phyloP scores from a whole-genome alignment of 352 stramenopile genomes.

The Elongisporangium anandrum region DNA sequence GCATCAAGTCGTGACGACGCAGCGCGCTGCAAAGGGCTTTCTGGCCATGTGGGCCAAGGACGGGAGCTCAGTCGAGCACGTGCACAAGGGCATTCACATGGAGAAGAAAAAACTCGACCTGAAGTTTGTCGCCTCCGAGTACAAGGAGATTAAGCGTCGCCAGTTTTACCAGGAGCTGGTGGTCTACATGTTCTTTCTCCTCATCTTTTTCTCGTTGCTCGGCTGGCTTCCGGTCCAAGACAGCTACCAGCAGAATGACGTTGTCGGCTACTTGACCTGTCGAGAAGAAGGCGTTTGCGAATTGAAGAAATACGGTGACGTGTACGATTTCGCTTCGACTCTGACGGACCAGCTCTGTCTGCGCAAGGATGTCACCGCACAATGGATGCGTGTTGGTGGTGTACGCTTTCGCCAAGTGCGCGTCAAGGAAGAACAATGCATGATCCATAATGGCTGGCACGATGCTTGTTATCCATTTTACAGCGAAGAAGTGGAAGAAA shows the following conservation, averaged over 20 bases:
- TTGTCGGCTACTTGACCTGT: slow-evolving; percentile 72
- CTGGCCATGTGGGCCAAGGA: slow-evolving; percentile 71
- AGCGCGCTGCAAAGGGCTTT: slow-evolving; percentile 67
- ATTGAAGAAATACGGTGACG: slow-evolving; percentile 68
- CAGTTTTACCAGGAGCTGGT: slow-evolving; percentile 89
- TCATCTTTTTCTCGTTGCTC: slow-evolving; percentile 74
- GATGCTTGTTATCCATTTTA: slow-evolving; percentile 77
- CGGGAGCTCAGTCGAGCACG: slow-evolving; percentile 32
- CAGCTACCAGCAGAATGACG: slow-evolving; percentile 84
- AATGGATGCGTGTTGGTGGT: slow-evolving; percentile 75
- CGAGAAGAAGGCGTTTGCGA: slow-evolving; percentile 76
- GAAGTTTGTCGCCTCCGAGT: slow-evolving; percentile 65
- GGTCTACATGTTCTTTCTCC: slow-evolving; percentile 78
- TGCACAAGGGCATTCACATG: slow-evolving; percentile 86
- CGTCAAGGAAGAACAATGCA: slow-evolving; percentile 68
- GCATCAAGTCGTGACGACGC: slow-evolving; percentile 65
- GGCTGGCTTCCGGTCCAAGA: slow-evolving; percentile 76
- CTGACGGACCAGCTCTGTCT: slow-evolving; percentile 51
- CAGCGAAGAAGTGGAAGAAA: slow-evolving; percentile 45
- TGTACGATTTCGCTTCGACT: slow-evolving; percentile 70
- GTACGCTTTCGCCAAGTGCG: slow-evolving; percentile 82
- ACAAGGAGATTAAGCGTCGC: slow-evolving; percentile 83
- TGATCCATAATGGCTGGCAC: slow-evolving; percentile 53
- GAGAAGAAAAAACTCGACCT: slow-evolving; percentile 89
- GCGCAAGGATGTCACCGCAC: slow-evolving; percentile 44